A percentile compares a stretch with the other conserved stretches of the same genome.
Conservation (phyloP, 768 basidiomycete species). For the Imleria badia region DNA sequence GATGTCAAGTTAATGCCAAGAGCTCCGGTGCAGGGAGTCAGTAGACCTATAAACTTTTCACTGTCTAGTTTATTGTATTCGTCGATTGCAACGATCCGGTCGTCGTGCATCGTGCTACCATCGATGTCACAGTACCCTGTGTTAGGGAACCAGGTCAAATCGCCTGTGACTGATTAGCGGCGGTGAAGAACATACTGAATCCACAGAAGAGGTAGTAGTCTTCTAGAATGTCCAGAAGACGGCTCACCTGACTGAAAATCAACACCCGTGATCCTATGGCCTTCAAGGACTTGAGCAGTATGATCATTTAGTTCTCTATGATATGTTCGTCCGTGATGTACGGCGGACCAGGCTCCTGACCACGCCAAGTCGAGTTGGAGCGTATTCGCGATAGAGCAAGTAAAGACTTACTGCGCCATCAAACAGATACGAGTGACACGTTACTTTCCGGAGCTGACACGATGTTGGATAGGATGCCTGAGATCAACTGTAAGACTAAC, state of each 20-base stretch:
- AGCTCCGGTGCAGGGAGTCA: constrained; percentile 96
- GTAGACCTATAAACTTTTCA: constrained; percentile 94
- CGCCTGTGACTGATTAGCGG: not conserved
- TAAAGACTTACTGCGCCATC: constrained; percentile 72
- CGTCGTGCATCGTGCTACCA: constrained; percentile 93
- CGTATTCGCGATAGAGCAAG: not conserved
- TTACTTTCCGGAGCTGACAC: constrained; percentile 70
- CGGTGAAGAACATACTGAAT: constrained; percentile 60
- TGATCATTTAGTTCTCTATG: constrained; percentile 94
- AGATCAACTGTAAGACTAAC: constrained; percentile 33
- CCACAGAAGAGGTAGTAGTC: constrained; percentile 92
- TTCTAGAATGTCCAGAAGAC: constrained; percentile 94
- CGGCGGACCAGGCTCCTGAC: constrained; percentile 92
- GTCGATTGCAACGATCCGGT: constrained; percentile 93
- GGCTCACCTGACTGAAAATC: constrained; percentile 99
- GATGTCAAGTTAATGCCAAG: constrained; percentile 95
- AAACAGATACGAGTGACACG: constrained; percentile 89
- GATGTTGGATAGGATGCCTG: not conserved
- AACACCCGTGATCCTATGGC: constrained; percentile 91
- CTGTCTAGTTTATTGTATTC: constrained; percentile 94
- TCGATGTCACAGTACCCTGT: constrained; percentile 98
- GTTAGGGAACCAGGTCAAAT: constrained; percentile 10
- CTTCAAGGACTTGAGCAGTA: constrained; percentile 85
- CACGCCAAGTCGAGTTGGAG: not conserved
- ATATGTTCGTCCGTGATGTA: constrained; percentile 98